Evolutionary conservation across 805 yeast genomes (phyloP).

Genomic region (Candida sonorensis): DNA sequence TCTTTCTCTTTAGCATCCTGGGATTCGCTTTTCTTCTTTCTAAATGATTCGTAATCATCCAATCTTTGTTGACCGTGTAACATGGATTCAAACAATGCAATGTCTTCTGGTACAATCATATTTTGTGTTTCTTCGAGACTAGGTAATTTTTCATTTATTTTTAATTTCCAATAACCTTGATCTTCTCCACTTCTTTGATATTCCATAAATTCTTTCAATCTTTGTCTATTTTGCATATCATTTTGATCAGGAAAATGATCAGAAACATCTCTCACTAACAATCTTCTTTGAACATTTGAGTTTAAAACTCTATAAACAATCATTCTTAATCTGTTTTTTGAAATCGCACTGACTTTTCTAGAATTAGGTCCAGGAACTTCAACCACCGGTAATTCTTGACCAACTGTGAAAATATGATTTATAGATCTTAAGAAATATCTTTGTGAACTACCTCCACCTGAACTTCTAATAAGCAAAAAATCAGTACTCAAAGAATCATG

Average conservation of each 20-base stretch:
- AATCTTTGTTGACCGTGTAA: slow-evolving; percentile 84
- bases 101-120: slow-evolving; percentile 91
- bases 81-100: slow-evolving; percentile 82
- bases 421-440: slow-evolving; percentile 63
- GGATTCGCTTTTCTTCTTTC: slow-evolving; percentile 29
- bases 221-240: slow-evolving; percentile 94
- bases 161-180: slow-evolving; percentile 92
- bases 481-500: slow-evolving; percentile 79
- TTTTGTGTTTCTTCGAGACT: slow-evolving; percentile 67
- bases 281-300: slow-evolving; percentile 61
- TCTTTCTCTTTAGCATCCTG: slow-evolving; percentile 3
- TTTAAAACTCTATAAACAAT: slow-evolving; percentile 84
- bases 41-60: slow-evolving; percentile 68
- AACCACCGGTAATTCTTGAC: slow-evolving; percentile 87
- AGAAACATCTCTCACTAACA: slow-evolving; percentile 81
- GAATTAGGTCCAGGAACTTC: slow-evolving; percentile 98
- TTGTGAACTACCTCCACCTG: slow-evolving; percentile 67
- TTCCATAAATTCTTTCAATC: slow-evolving; percentile 96
- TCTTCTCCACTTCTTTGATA: slow-evolving; percentile 91
- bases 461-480: slow-evolving; percentile 70
- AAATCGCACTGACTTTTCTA: slow-evolving; percentile 87
- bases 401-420: slow-evolving; percentile 75
- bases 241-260: slow-evolving; percentile 94
- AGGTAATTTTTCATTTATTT: slow-evolving; percentile 60
- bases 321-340: slow-evolving; percentile 88